Evolutionary conservation across 176 grass and related monocot genomes (phyloP).

Genomic region (Stipa capillata): DNA sequence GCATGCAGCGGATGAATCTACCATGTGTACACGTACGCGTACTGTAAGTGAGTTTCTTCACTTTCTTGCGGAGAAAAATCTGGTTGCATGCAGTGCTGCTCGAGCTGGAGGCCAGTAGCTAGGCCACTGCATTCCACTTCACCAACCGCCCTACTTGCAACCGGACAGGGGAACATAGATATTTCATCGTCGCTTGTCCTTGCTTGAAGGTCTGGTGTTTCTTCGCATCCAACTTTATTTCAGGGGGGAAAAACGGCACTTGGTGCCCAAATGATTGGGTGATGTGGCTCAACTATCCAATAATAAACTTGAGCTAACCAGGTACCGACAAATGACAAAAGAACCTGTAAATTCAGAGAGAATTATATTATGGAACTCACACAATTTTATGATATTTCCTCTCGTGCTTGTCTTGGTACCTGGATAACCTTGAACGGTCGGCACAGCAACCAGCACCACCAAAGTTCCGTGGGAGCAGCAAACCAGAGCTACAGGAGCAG

Average conservation of each 20-base stretch:
- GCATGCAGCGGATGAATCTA: too few relatives aligned
- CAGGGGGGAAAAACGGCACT: neutral
- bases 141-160: neutral
- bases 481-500: neutral
- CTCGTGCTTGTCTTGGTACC: too few relatives aligned
- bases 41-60: too few relatives aligned
- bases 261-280: too few relatives aligned
- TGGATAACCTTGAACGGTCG: neutral
- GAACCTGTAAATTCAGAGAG: neutral
- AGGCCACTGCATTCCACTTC: neutral
- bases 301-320: neutral
- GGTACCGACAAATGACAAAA: neutral
- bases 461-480: neutral
- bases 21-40: too few relatives aligned
- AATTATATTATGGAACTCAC: too few relatives aligned
- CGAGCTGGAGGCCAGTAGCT: constrained; percentile 17
- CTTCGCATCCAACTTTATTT: neutral
- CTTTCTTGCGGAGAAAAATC: too few relatives aligned
- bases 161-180: neutral
- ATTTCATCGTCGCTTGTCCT: neutral
- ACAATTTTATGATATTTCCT: too few relatives aligned
- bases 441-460: neutral
- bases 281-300: neutral
- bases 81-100: neutral
- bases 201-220: neutral